Conservation (phyloP, 2,329 filamentous ascomycete species). For the Huntiella abstrusa region DNA sequence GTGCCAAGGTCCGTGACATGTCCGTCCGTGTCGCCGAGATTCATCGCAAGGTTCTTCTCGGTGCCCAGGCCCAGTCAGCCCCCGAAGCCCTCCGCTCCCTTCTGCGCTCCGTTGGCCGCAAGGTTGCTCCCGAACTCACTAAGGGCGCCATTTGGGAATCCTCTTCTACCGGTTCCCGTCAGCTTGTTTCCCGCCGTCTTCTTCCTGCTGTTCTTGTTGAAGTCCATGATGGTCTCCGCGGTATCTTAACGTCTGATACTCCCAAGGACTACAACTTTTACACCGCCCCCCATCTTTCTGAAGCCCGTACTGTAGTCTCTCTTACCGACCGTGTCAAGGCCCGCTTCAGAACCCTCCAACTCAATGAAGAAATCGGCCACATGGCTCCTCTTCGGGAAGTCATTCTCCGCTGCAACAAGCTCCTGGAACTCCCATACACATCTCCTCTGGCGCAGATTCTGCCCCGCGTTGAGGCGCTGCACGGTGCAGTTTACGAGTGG, state of each 20-base stretch:
- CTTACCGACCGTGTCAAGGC: slow-evolving; percentile 50
- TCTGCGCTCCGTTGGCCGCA: slow-evolving; percentile 25
- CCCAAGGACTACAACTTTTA: slow-evolving; percentile 67
- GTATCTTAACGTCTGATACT: slow-evolving; percentile 19
- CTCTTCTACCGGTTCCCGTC: slow-evolving; percentile 19
- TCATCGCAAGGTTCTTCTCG: slow-evolving; percentile 36
- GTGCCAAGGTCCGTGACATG: slow-evolving; percentile 29
- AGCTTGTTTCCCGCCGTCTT: slow-evolving; percentile 24
- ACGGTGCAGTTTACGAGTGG: slow-evolving; percentile 80
- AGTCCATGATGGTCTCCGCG: slow-evolving; percentile 40
- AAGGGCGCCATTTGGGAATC: slow-evolving; percentile 13
- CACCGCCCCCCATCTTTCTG: slow-evolving; percentile 54
- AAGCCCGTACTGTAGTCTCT: slow-evolving; percentile 54
- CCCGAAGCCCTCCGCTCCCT: slow-evolving; percentile 27
- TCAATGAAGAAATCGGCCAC: slow-evolving; percentile 44
- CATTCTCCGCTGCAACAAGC: slow-evolving; percentile 50
- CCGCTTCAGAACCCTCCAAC: slow-evolving; percentile 54
- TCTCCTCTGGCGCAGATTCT: slow-evolving; percentile 78
- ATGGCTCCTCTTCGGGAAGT: slow-evolving; percentile 69
- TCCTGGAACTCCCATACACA: slow-evolving; percentile 55
- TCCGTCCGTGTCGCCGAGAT: slow-evolving; percentile 42
- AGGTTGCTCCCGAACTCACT: slow-evolving; percentile 17
- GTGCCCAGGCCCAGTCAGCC: slow-evolving; percentile 13
- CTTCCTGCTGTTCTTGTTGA: slow-evolving; percentile 48
- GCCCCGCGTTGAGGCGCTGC: slow-evolving; percentile 71